These are phyloP conservation scores for Colletotrichum sp. DNA, from an alignment of 2,329 filamentous ascomycete species.

Conservation along the genomic window DNA sequence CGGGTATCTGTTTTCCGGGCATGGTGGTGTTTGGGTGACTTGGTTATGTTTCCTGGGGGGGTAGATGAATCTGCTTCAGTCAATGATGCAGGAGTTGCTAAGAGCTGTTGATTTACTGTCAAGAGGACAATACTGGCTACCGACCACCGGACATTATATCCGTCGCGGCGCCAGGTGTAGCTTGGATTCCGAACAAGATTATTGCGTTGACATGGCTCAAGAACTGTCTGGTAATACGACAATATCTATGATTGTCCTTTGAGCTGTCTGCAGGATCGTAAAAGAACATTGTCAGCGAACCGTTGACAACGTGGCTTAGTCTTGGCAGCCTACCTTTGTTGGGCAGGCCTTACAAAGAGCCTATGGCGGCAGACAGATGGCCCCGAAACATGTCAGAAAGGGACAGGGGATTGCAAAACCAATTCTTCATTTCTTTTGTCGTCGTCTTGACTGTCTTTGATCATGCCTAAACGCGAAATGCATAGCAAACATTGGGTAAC, in stretches of 20 bases:
- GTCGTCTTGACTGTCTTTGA: slow-evolving; percentile 12
- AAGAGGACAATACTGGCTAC: neutral
- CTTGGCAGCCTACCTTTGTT: neutral
- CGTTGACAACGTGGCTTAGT: neutral
- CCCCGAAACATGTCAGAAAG: neutral
- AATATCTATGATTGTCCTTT: neutral
- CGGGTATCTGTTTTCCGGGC: neutral
- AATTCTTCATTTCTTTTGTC: slow-evolving; percentile 18
- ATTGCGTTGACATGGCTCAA: neutral
- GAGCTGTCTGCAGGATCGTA: neutral
- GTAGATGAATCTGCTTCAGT: neutral
- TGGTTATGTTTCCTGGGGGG: neutral
- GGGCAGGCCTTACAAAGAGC: neutral
- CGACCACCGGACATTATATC: neutral
- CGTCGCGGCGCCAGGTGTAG: neutral
- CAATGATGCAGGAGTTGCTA: neutral
- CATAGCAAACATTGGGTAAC: slow-evolving; percentile 8
- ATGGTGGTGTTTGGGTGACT: neutral
- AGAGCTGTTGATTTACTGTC: neutral
- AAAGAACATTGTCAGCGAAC: neutral
- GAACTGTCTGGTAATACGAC: neutral
- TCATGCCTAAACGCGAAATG: slow-evolving; percentile 18
- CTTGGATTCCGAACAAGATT: neutral
- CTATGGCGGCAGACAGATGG: neutral
- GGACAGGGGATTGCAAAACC: neutral